Conservation (phyloP, 2,329 filamentous ascomycete genomes). For the Colletotrichum echinochloae region DNA sequence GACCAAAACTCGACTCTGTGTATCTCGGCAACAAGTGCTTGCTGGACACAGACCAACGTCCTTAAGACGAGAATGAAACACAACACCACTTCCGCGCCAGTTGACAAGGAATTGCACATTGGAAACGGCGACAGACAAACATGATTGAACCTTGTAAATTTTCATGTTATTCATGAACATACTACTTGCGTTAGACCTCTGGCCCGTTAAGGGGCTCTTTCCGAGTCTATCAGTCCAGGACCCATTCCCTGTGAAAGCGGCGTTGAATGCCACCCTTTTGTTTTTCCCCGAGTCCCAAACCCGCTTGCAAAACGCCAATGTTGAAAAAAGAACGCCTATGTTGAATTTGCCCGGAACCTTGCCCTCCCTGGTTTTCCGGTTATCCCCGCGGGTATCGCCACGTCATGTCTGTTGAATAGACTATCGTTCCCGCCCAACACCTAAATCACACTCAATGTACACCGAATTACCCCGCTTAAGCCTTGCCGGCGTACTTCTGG, state of each 20-base stretch:
- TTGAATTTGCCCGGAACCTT: slow-evolving; percentile 41
- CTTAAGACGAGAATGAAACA: not conserved
- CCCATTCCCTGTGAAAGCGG: slow-evolving; percentile 41
- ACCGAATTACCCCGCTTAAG: slow-evolving; percentile 29
- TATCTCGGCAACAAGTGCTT: not conserved
- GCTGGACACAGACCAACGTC: not conserved
- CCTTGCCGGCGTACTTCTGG: slow-evolving; percentile 75
- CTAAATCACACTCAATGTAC: slow-evolving; percentile 41
- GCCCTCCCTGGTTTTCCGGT: slow-evolving; percentile 41
- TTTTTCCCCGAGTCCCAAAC: slow-evolving; percentile 41
- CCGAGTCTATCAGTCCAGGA: slow-evolving; percentile 34
- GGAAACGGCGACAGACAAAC: not conserved
- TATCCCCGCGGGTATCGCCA: slow-evolving; percentile 42
- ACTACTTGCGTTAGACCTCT: slow-evolving; percentile 35
- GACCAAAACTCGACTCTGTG: not conserved
- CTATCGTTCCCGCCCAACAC: slow-evolving; percentile 39
- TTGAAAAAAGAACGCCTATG: slow-evolving; percentile 44
- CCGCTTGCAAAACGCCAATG: slow-evolving; percentile 43
- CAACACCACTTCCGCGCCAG: not conserved
- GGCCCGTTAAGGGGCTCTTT: slow-evolving; percentile 43
- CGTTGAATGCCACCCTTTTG: slow-evolving; percentile 41
- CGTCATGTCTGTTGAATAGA: slow-evolving; percentile 43
- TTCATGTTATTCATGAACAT: slow-evolving; percentile 40
- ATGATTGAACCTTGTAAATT: slow-evolving; percentile 27
- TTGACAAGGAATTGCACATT: not conserved